Conservation (phyloP, 192 early-diverging fungal genomes). For the Allomyces macrogynus region DNA sequence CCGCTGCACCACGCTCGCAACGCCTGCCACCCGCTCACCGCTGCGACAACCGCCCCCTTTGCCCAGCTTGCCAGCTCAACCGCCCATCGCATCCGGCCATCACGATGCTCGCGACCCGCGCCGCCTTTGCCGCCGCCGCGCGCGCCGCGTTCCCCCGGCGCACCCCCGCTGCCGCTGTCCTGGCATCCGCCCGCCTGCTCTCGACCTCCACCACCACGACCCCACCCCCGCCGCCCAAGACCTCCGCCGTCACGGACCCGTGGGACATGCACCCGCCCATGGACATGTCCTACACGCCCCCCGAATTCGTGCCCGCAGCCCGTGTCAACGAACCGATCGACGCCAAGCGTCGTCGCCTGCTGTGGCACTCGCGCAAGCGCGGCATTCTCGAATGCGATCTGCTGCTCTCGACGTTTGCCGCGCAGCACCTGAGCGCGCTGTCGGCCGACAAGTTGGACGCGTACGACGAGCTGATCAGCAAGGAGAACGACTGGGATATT, state of each 20-base stretch:
- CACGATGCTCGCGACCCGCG: too few relatives aligned
- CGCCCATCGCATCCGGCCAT: too few relatives aligned
- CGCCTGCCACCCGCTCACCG: too few relatives aligned
- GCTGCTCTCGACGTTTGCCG: slow-evolving; percentile 70
- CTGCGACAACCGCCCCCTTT: too few relatives aligned
- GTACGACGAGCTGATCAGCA: slow-evolving; percentile 51
- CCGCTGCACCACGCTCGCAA: too few relatives aligned
- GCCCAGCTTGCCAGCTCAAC: too few relatives aligned
- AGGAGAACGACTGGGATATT: slow-evolving; percentile 91
- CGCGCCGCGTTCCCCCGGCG: too few relatives aligned
- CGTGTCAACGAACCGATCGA: slow-evolving; percentile 43
- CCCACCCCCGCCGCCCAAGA: not conserved
- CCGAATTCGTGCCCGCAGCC: slow-evolving; percentile 27
- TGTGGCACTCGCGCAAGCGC: slow-evolving; percentile 75
- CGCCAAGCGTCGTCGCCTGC: slow-evolving; percentile 55
- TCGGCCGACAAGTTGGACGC: slow-evolving; percentile 38
- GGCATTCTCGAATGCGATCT: slow-evolving; percentile 89
- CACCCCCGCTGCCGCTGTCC: too few relatives aligned
- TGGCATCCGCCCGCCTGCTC: too few relatives aligned
- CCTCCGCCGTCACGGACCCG: not conserved
- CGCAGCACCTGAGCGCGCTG: slow-evolving; percentile 31
- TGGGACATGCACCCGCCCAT: slow-evolving; percentile 1
- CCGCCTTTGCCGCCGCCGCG: too few relatives aligned
- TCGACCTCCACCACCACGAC: not conserved
- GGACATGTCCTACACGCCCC: not conserved